phyloP scores from a whole-genome alignment of 257 asterid genomes.

The Solanum stenotomum region DNA sequence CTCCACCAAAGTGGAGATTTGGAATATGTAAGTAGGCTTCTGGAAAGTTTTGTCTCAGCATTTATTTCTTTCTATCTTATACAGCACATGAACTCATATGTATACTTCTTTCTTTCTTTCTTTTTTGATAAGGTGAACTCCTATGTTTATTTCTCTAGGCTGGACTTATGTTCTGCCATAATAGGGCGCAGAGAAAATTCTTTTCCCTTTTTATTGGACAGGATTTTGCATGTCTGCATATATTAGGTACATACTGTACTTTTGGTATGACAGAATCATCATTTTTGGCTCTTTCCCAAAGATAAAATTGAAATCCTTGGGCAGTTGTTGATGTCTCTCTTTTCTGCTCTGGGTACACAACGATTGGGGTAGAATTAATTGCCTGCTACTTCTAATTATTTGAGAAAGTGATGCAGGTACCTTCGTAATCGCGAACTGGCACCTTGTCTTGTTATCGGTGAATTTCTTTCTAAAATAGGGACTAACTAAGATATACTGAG shows the following conservation, averaged over 20 bases:
- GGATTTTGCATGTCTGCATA: neutral
- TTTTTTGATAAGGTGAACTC: neutral
- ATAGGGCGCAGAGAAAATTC: neutral
- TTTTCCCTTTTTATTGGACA: neutral
- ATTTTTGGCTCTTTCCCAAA: neutral
- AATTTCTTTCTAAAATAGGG: neutral
- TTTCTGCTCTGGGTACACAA: neutral
- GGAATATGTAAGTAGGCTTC: constrained; percentile 46
- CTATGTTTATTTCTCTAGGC: neutral
- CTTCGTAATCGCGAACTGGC: neutral
- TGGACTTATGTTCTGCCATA: neutral
- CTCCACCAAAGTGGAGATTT: constrained; percentile 51
- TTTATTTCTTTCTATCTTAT: neutral
- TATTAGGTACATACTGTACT: neutral
- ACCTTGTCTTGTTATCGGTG: neutral
- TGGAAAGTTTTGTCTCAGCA: constrained; percentile 8
- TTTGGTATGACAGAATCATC: neutral
- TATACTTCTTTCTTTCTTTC: neutral
- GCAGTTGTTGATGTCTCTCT: neutral
- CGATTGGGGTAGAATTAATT: neutral
- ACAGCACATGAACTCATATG: neutral
- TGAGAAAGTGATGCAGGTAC: neutral
- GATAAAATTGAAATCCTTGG: neutral
- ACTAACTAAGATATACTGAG: neutral
- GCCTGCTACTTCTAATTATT: neutral